Evolutionary conservation across 2,329 filamentous ascomycete genomes (phyloP).

Genomic region (Verticillium albo-atrum): DNA sequence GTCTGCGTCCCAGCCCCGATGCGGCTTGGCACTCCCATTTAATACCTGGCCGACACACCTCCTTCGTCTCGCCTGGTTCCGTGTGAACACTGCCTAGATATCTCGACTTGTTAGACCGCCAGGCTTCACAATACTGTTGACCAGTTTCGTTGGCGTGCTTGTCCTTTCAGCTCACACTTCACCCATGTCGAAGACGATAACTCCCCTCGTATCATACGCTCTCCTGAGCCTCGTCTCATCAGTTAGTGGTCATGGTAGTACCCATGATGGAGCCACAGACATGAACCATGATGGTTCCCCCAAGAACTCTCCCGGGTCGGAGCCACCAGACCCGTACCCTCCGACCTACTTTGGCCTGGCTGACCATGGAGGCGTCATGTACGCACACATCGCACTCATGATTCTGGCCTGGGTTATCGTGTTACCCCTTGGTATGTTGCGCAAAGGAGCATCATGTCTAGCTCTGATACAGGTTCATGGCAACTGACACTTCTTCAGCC

Average conservation of each 20-base stretch:
- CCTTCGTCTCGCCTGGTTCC: background rate
- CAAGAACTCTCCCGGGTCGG: constrained; percentile 3
- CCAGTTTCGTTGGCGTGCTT: background rate
- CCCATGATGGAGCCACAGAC: constrained; percentile 12
- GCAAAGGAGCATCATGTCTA: background rate
- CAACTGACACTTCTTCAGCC: constrained; percentile 37
- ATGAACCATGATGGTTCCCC: constrained; percentile 11
- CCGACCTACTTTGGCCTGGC: constrained; percentile 57
- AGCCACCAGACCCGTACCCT: constrained; percentile 24
- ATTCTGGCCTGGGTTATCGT: constrained; percentile 66
- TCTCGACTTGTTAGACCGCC: background rate
- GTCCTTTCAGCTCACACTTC: background rate
- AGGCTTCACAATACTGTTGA: too few relatives aligned
- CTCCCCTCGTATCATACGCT: background rate
- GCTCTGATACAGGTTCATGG: background rate
- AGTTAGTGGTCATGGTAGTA: constrained; percentile 6
- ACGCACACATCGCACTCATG: constrained; percentile 69
- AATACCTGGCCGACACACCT: background rate
- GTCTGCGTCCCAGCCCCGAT: background rate
- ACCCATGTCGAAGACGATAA: constrained; percentile 1
- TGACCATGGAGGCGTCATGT: constrained; percentile 51
- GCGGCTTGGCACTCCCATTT: background rate
- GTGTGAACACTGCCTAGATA: background rate
- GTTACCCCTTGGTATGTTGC: constrained; percentile 63
- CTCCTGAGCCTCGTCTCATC: constrained; percentile 2